Evolutionary conservation across 345 rosid species (phyloP).

Genomic region (Salix arbutifolia): DNA sequence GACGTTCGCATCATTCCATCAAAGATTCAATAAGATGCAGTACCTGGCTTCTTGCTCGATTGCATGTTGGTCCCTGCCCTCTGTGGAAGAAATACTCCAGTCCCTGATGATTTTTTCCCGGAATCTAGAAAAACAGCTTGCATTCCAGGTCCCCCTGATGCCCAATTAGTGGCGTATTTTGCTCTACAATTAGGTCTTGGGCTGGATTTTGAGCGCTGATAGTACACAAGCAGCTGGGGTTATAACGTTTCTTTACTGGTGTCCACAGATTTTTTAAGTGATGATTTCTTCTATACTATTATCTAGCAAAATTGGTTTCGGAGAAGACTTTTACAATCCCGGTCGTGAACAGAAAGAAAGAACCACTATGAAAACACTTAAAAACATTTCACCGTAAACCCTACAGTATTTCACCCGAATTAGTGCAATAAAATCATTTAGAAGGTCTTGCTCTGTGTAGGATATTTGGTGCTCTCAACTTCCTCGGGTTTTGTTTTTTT

Average conservation of each 20-base stretch:
- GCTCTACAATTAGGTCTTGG: constrained; percentile 13
- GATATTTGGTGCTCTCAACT: background rate
- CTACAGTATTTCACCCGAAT: background rate
- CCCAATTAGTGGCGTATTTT: constrained; percentile 19
- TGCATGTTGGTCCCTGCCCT: constrained; percentile 34
- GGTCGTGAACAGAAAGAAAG: background rate
- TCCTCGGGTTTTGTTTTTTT: too few species aligned
- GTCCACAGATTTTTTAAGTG: background rate
- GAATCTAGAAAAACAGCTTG: constrained; percentile 75
- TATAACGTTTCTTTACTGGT: background rate
- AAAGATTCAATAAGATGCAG: background rate
- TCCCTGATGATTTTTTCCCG: constrained; percentile 56
- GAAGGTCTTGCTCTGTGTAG: background rate
- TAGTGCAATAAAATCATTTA: background rate
- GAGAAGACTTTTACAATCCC: background rate
- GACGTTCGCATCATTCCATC: background rate
- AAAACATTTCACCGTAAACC: background rate
- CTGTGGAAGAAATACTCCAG: constrained; percentile 83
- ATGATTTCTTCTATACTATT: background rate
- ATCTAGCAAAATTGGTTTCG: background rate
- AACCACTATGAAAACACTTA: background rate
- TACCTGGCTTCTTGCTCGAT: constrained; percentile 55
- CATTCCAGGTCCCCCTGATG: constrained; percentile 55
- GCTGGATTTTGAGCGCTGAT: constrained; percentile 24
- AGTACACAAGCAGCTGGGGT: background rate